These are phyloP conservation scores for Coemansia sp. DNA, from an alignment of 192 early-diverging fungal genomes.

Conservation along the genomic window DNA sequence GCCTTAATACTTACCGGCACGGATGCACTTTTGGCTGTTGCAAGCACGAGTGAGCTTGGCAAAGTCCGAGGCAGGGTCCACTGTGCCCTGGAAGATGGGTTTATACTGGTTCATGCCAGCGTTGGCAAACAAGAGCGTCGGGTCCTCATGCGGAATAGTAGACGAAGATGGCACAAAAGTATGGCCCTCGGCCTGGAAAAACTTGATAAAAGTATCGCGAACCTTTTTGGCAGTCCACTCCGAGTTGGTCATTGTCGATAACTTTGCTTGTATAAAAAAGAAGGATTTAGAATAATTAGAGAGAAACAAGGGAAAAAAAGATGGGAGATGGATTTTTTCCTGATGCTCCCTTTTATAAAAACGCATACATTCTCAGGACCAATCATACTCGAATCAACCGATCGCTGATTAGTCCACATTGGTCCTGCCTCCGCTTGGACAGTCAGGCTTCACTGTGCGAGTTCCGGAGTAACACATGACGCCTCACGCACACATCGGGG, in stretches of 20 bases:
- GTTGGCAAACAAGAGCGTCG: slow-evolving; percentile 94
- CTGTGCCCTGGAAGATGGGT: slow-evolving; percentile 93
- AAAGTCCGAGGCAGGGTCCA: slow-evolving; percentile 90
- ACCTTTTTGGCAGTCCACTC: slow-evolving; percentile 80
- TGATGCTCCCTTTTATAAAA: not conserved
- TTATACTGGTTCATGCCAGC: slow-evolving; percentile 99
- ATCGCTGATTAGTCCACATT: not conserved
- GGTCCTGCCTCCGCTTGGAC: not conserved
- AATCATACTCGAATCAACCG: slow-evolving; percentile 1
- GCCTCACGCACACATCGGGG: not conserved
- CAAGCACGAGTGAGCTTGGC: slow-evolving; percentile 87
- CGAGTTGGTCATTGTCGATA: slow-evolving; percentile 23
- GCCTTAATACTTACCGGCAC: slow-evolving; percentile 70
- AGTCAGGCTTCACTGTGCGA: not conserved
- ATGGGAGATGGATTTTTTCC: not conserved
- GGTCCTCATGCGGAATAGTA: slow-evolving; percentile 93
- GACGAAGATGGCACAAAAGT: slow-evolving; percentile 82
- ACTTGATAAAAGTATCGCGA: slow-evolving; percentile 86
- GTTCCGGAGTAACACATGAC: slow-evolving; percentile 3
- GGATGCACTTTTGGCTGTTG: slow-evolving; percentile 98
- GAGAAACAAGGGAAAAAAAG: not conserved
- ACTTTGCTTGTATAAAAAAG: not conserved
- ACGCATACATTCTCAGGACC: not conserved
- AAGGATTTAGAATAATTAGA: not conserved
- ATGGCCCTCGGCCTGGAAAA: slow-evolving; percentile 72